phyloP scores from a whole-genome alignment of 306 rosid species.

The Corylus americana region DNA sequence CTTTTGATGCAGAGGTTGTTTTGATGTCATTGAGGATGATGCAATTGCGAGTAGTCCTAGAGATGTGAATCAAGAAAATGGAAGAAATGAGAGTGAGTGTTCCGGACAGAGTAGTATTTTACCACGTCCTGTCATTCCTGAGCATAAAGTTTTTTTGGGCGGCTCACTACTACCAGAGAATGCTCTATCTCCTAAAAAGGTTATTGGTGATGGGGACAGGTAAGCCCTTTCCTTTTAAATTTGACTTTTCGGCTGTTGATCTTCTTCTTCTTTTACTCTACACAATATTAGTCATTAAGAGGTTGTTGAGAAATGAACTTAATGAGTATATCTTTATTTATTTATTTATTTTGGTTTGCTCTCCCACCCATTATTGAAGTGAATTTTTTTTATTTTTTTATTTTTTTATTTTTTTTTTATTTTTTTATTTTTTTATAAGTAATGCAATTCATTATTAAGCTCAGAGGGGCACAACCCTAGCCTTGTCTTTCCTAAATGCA shows the following conservation, averaged over 20 bases:
- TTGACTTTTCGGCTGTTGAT: not conserved
- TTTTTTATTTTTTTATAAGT: too few relatives aligned
- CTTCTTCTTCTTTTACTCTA: not conserved
- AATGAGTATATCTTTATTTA: not conserved
- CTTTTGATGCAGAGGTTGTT: conserved; percentile 69
- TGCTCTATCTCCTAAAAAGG: conserved; percentile 49
- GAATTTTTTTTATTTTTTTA: not conserved
- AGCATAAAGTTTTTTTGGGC: conserved; percentile 53
- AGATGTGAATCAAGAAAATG: conserved; percentile 51
- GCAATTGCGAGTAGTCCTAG: conserved; percentile 54
- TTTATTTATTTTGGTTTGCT: not conserved
- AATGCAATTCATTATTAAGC: too few relatives aligned
- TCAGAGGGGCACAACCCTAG: too few relatives aligned
- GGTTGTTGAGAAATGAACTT: conserved; percentile 10
- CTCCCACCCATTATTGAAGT: not conserved
- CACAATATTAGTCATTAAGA: not conserved
- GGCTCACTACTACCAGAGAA: conserved; percentile 59
- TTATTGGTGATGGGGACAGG: conserved; percentile 63
- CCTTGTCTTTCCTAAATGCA: not conserved
- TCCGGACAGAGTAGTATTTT: conserved; percentile 50
- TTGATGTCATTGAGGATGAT: conserved; percentile 66
- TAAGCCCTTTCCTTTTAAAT: conserved; percentile 25
- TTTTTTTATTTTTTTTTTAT: too few relatives aligned
- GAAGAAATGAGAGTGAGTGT: conserved; percentile 51
- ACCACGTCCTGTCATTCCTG: conserved; percentile 38